Evolutionary conservation across 2,329 filamentous ascomycete species (phyloP).

Genomic region (Fusarium torulosum): DNA sequence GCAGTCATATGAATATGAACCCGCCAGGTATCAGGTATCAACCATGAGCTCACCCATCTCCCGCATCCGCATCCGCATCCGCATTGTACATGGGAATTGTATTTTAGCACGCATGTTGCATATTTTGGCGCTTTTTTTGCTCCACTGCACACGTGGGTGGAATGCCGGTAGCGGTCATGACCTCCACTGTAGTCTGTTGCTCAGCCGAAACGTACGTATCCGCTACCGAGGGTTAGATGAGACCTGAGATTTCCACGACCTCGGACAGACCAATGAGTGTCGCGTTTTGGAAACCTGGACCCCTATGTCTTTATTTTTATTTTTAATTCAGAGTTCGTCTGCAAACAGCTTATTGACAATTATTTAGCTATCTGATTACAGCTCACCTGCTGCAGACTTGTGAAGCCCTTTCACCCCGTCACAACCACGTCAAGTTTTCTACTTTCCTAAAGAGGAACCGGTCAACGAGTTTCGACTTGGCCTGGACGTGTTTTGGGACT

Average conservation of each 20-base stretch:
- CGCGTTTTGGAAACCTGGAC: not conserved
- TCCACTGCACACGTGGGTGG: conserved; percentile 47
- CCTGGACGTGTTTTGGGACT: conserved; percentile 40
- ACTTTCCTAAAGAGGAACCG: conserved; percentile 53
- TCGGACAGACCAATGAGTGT: not conserved
- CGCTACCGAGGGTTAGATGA: conserved; percentile 25
- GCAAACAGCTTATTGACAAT: no score
- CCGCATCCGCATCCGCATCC: not conserved
- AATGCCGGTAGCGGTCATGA: conserved; percentile 44
- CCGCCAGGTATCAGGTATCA: not conserved
- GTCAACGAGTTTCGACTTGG: conserved; percentile 47
- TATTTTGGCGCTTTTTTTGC: conserved; percentile 17
- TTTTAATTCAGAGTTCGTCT: no score
- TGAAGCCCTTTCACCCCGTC: conserved; percentile 15
- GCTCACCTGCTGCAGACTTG: conserved; percentile 22
- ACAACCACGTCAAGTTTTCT: conserved; percentile 47
- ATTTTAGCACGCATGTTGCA: conserved; percentile 18
- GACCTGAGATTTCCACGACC: conserved; percentile 9
- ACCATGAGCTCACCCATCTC: not conserved
- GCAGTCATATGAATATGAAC: not conserved
- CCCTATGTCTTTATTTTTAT: not conserved
- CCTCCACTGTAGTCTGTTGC: conserved; percentile 20
- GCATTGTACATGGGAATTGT: conserved; percentile 1
- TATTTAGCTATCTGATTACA: no score
- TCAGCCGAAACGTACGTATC: conserved; percentile 26